Percentiles rank a stretch among this genome's conserved stretches.
phyloP scores from a whole-genome alignment of 495 filamentous ascomycete genomes.

The Pyrenula aspistea region DNA sequence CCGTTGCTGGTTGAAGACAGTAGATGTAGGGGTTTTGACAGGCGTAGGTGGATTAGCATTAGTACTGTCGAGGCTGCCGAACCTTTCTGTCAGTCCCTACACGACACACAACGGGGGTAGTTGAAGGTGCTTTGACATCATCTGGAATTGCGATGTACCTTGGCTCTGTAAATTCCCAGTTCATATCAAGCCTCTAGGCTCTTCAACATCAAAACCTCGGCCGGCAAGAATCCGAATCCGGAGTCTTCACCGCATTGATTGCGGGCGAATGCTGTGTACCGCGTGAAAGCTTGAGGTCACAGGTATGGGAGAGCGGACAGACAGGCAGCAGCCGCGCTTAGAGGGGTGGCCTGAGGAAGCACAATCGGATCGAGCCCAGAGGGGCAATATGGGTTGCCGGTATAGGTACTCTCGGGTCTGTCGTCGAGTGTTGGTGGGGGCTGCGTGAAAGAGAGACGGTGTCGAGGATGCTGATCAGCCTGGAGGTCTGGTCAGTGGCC shows the following conservation, averaged over 20 bases:
- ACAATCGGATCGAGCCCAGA: not conserved
- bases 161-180: not conserved
- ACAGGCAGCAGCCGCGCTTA: not conserved
- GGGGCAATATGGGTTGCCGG: not conserved
- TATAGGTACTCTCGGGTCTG: not conserved
- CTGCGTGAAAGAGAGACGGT: not conserved
- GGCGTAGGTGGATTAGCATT: constrained; percentile 70
- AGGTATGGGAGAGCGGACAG: not conserved
- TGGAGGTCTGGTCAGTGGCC: too few species aligned
- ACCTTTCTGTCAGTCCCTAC: too few species aligned
- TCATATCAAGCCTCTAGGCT: not conserved
- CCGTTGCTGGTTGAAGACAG: constrained; percentile 45
- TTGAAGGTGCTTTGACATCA: constrained; percentile 65
- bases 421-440: not conserved
- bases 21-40: constrained; percentile 58
- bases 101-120: constrained; percentile 68
- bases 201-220: too few species aligned
- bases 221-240: too few species aligned
- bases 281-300: too few species aligned
- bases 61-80: constrained; percentile 59
- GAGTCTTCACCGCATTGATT: too few species aligned
- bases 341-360: not conserved
- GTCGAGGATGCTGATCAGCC: too few species aligned
- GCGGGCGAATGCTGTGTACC: not conserved
- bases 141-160: constrained; percentile 43